Evolutionary conservation across 1,139 yeast species (phyloP).

Genomic region (Yamadazyma kanchanaburiensis): DNA sequence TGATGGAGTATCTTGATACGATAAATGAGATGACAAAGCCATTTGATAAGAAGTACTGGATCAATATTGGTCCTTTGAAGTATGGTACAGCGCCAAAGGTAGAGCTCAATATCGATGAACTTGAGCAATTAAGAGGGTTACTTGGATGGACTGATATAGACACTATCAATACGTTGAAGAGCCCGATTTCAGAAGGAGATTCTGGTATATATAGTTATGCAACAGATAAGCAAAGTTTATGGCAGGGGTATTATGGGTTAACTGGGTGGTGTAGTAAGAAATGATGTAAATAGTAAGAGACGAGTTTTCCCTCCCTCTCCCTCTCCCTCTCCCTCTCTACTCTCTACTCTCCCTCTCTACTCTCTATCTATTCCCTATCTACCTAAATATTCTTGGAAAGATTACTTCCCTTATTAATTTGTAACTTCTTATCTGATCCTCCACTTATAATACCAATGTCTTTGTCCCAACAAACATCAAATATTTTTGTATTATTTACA

Average conservation of each 20-base stretch:
- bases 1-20: conserved; percentile 66
- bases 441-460: conserved; percentile 86
- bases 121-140: conserved; percentile 42
- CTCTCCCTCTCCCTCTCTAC: too few species aligned
- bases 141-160: conserved; percentile 66
- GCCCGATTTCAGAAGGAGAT: conserved; percentile 10
- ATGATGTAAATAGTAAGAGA: too few species aligned
- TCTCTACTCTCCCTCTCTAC: too few species aligned
- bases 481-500: conserved; percentile 57
- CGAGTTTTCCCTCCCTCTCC: too few species aligned
- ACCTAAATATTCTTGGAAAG: conserved; percentile 22
- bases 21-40: conserved; percentile 47
- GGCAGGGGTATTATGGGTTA: conserved; percentile 77
- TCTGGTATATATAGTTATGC: conserved; percentile 43
- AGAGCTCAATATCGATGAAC: conserved; percentile 67
- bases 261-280: conserved; percentile 39
- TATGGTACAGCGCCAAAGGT: conserved; percentile 85
- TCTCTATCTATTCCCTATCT: not conserved
- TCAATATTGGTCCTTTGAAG: conserved; percentile 82
- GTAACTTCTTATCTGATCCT: conserved; percentile 91
- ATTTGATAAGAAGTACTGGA: conserved; percentile 59
- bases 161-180: conserved; percentile 33
- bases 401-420: conserved; percentile 65
- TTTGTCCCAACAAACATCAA: conserved; percentile 82
- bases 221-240: conserved; percentile 62